Evolutionary conservation across 1,139 yeast genomes (phyloP), one percentile per base, ranked within the genome.

Genomic region (Kazachstania sp.): DNA sequence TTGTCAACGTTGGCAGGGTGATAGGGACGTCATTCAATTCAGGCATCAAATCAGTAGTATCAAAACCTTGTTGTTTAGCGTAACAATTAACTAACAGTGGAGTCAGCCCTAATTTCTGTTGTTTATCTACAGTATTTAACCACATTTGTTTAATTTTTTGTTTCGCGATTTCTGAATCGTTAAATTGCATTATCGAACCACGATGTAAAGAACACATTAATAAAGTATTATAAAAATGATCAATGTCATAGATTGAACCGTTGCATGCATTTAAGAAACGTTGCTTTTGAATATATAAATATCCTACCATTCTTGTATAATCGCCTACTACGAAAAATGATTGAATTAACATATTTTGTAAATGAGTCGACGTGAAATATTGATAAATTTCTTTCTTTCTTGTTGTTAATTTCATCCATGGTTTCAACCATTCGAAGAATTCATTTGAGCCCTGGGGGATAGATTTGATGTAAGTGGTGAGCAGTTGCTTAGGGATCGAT

Each of bases 401-500:
- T 2, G 56, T 45, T 2, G 59, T 54, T 8, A 60, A 47, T 2
- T 49, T 50, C 3, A 60, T 53, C 59, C 72, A 54, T 20, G 64
- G 52, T 26, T 59, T 54, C 34, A 65, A 56, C 49, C 68, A 58
- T 12, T 56, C 51, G 29, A 59, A 50, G 20, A 71, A 53, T 46
- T 72, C 75, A 7, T 65, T 70, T 4, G 58, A 54, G 4, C 62
- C 52, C 7, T 64, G 45, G 3, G 31, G 37, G 3, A 63, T 49
- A 15, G 61, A 51, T n/a, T 46, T 47, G 41, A 73, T 63, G 41
- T 71, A 62, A 19, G 62, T 58, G 13, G 54, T 57, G 31, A 73
- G 57, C 20, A 65, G 64, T 5, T 53, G 49, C 29, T 58, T 59
- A 2, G 72, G 61, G 28, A 74, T 71, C 2, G 66, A 58, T n/a